Evolutionary conservation across 768 basidiomycete genomes (phyloP).

Genomic region (Tricholoma bakamatsutake): DNA sequence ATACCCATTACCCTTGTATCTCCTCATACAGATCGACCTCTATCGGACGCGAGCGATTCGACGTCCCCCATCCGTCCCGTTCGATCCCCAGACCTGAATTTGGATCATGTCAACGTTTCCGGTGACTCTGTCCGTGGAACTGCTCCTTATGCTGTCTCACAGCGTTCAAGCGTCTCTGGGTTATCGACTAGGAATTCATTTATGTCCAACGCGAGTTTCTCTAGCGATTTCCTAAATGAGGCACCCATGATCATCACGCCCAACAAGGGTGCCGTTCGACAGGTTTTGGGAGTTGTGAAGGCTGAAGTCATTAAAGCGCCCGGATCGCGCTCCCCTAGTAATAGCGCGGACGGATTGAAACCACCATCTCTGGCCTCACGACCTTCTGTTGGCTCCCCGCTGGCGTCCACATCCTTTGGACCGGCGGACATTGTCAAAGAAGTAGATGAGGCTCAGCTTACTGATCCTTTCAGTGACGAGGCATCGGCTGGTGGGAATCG

Average conservation of each 20-base stretch:
- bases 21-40: slow-evolving; percentile 40
- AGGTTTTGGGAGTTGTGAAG: slow-evolving; percentile 71
- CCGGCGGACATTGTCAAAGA: slow-evolving; percentile 60
- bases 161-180: slow-evolving; percentile 48
- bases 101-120: slow-evolving; percentile 60
- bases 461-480: slow-evolving; percentile 64
- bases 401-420: slow-evolving; percentile 67
- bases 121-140: slow-evolving; percentile 40
- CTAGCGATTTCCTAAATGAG: slow-evolving; percentile 76
- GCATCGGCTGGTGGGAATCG: slow-evolving; percentile 33
- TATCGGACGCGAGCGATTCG: slow-evolving; percentile 31
- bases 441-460: slow-evolving; percentile 45
- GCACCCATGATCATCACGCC: slow-evolving; percentile 79
- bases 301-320: slow-evolving; percentile 71
- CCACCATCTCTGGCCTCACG: slow-evolving; percentile 31
- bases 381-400: slow-evolving; percentile 53
- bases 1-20: slow-evolving; percentile 81
- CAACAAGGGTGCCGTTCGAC: slow-evolving; percentile 54
- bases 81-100: slow-evolving; percentile 54
- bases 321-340: slow-evolving; percentile 32
- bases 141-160: slow-evolving; percentile 38
- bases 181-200: slow-evolving; percentile 58
- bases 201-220: slow-evolving; percentile 68
- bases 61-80: slow-evolving; percentile 47
- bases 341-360: slow-evolving; percentile 35